A percentile compares a stretch with the other conserved stretches of the same genome.
phyloP scores from a whole-genome alignment of 345 rosid species.

The Crucihimalaya himalaica region DNA sequence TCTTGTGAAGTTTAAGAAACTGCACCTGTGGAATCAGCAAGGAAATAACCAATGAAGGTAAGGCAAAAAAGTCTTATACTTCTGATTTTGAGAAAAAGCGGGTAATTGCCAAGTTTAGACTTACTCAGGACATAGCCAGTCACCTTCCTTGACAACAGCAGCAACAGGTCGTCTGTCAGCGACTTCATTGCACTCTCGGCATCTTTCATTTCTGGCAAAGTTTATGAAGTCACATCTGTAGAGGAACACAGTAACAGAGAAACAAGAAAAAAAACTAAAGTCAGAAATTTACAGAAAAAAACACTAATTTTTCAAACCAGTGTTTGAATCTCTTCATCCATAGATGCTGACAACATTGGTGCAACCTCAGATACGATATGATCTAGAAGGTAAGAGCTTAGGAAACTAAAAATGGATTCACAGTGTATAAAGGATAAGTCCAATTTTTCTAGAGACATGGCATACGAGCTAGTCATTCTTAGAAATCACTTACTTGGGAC shows the following conservation, averaged over 20 bases:
- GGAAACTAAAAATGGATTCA: background rate
- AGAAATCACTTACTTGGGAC: constrained; percentile 68
- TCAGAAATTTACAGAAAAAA: background rate
- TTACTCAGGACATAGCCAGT: constrained; percentile 78
- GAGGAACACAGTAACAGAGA: background rate
- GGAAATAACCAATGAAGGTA: constrained; percentile 11
- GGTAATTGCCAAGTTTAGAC: constrained; percentile 30
- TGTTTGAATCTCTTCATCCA: constrained; percentile 2
- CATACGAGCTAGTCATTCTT: background rate
- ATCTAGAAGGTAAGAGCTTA: background rate
- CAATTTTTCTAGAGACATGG: background rate
- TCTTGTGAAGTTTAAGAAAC: constrained; percentile 66
- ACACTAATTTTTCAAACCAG: constrained; percentile 2
- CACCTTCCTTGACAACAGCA: constrained; percentile 66
- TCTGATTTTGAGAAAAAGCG: background rate
- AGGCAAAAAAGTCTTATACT: background rate
- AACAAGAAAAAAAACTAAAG: background rate
- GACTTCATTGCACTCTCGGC: constrained; percentile 66
- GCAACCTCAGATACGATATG: background rate
- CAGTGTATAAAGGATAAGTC: background rate
- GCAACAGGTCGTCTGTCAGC: constrained; percentile 47
- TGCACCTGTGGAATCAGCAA: constrained; percentile 51
- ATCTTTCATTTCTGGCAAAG: constrained; percentile 61
- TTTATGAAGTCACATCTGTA: constrained; percentile 71
- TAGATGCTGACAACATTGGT: background rate